Evolutionary conservation across 1,284 basidiomycete genomes (phyloP), one percentile per base, ranked within the genome.

Genomic region (Fomes fomentarius): DNA sequence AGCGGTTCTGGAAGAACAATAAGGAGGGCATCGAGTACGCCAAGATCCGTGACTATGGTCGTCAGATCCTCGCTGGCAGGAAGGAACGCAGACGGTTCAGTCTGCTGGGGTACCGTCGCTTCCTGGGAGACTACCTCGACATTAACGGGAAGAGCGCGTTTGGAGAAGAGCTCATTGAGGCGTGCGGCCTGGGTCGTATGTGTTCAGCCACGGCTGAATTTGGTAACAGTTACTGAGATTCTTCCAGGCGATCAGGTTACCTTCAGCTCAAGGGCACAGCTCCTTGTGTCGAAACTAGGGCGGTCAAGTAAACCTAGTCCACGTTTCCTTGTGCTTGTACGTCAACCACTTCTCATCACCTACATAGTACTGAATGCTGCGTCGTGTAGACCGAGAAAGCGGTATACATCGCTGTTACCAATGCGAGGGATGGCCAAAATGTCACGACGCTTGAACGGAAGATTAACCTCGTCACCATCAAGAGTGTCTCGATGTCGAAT

Each of bases 1-100:
- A 99, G 72, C 80, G 96, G 46, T 98, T 98, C 83, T 99, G 96
- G 96, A 94, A 91, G 76, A 94, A 94, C 71, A 98, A 98, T 79
- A 98, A 98, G 72, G 95, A 98, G 69, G 83, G 83, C 19, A 81
- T 98, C 48, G 91, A 86, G 22, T 98, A 95, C 70, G 88, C 91
- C 12, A 87, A 96, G 68, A 79, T 93, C 57, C 84, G 97, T 31
- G 96, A 98, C 63, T 94, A 97, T 63, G 95, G 96, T 0, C 96
- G 99, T 71, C 87, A 96, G 68, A 80, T 98, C 14, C 82, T 99
- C 3, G 95, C 87, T 5, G 86, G 91, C 2, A 82, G 96, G 62
- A 99, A 99, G 76, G 97, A 99, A 75, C 83, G 97, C 38, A 80
- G 97, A 54, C 79, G 96, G 37, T 98, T 93, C 75, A 96, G 93